phyloP scores from a whole-genome alignment of 805 yeast species.

The Lachancea sp. region DNA sequence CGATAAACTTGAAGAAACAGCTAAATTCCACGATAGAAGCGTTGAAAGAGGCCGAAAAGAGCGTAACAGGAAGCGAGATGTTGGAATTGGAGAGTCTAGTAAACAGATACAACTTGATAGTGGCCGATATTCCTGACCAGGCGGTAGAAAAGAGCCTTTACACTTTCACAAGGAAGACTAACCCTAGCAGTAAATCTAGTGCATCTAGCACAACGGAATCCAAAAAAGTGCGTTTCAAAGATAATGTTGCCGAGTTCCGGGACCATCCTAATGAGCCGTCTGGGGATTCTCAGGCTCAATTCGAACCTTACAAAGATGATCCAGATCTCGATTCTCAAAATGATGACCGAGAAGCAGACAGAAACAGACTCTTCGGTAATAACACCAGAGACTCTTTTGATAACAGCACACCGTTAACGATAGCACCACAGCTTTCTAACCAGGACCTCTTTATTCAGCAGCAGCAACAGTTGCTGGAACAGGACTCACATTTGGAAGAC shows the following conservation, averaged over 20 bases:
- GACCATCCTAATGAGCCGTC: neutral
- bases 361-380: constrained; percentile 1
- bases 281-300: constrained; percentile 3
- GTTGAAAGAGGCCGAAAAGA: constrained; percentile 10
- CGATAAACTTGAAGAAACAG: constrained; percentile 19
- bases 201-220: neutral
- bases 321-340: constrained; percentile 1
- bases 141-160: constrained; percentile 13
- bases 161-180: constrained; percentile 7
- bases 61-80: constrained; percentile 8
- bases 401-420: neutral
- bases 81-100: constrained; percentile 3
- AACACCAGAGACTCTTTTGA: neutral
- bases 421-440: constrained; percentile 23
- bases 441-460: constrained; percentile 37
- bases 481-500: constrained; percentile 38
- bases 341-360: constrained; percentile 3
- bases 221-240: constrained; percentile 24
- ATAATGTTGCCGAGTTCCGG: constrained; percentile 13
- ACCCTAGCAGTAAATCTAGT: neutral
- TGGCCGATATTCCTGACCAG: constrained; percentile 13
- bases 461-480: constrained; percentile 42
- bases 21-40: constrained; percentile 14
- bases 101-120: constrained; percentile 14
- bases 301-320: constrained; percentile 26